phyloP scores from a whole-genome alignment of 257 asterid species.

The Coffea eugenioides region DNA sequence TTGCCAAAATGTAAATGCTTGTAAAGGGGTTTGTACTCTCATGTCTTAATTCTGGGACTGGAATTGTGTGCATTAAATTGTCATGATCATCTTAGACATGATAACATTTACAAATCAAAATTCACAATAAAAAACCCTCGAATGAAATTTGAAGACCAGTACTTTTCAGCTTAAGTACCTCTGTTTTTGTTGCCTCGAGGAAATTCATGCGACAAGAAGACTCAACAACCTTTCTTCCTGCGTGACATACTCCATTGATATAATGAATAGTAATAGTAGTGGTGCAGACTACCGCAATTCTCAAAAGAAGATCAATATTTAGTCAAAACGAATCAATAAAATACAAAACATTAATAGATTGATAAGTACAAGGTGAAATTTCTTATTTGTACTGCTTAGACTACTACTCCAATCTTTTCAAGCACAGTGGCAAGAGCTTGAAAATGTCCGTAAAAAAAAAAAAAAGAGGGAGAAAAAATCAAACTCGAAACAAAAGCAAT shows the following conservation, averaged over 20 bases:
- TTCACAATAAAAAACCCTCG: neutral
- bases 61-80: neutral
- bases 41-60: neutral
- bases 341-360: too few relatives aligned
- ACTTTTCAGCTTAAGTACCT: slow-evolving; percentile 21
- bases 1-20: neutral
- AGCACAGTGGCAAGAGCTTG: neutral
- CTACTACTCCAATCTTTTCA: neutral
- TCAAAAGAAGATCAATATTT: neutral
- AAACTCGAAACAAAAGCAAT: too few relatives aligned
- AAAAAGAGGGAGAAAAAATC: too few relatives aligned
- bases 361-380: neutral
- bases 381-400: neutral
- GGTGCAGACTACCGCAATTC: neutral
- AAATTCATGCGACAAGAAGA: slow-evolving; percentile 18
- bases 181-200: slow-evolving; percentile 15
- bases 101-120: neutral
- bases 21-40: neutral
- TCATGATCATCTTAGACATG: neutral
- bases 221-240: slow-evolving; percentile 25
- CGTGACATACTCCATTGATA: slow-evolving; percentile 9
- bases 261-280: neutral
- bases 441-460: too few relatives aligned
- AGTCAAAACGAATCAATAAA: neutral
- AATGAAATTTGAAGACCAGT: neutral